Conservation (phyloP, 1,139 yeast genomes). For the Hansenula sp. region DNA sequence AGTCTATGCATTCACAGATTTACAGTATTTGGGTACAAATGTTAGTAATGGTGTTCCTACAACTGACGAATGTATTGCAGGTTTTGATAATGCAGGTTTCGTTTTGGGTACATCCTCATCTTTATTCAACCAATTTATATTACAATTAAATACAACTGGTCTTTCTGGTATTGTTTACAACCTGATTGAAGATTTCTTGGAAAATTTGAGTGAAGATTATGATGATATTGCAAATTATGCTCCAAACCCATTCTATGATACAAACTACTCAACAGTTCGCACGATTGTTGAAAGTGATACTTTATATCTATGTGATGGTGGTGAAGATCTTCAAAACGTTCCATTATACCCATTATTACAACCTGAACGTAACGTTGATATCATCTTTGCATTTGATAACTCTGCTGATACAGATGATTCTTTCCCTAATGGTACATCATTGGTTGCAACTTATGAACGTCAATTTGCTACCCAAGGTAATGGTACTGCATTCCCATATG, state of each 20-base stretch:
- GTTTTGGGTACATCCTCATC: conserved; percentile 76
- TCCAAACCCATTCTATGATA: conserved; percentile 71
- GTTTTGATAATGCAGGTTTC: conserved; percentile 76
- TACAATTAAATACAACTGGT: conserved; percentile 53
- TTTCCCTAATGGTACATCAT: conserved; percentile 80
- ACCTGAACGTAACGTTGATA: conserved; percentile 67
- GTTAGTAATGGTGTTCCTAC: conserved; percentile 51
- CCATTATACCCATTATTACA: conserved; percentile 78
- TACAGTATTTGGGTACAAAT: conserved; percentile 71
- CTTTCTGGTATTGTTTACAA: conserved; percentile 44
- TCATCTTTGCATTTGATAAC: conserved; percentile 78
- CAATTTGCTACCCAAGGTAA: conserved; percentile 62
- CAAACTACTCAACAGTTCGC: conserved; percentile 39
- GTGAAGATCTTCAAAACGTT: conserved; percentile 75
- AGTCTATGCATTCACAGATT: conserved; percentile 59
- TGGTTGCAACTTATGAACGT: conserved; percentile 62
- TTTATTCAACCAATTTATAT: conserved; percentile 65
- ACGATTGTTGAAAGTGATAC: conserved; percentile 38
- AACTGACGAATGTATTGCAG: conserved; percentile 46
- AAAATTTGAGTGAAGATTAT: conserved; percentile 38
- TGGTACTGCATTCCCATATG: conserved; percentile 73
- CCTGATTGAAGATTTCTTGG: conserved; percentile 40
- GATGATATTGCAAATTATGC: conserved; percentile 69
- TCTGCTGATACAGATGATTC: conserved; percentile 66
- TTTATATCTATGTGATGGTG: conserved; percentile 80